A percentile compares a stretch with the other conserved stretches of the same genome.
phyloP scores from a whole-genome alignment of 192 early-diverging fungal species.

The Helicostylum pulchrum region DNA sequence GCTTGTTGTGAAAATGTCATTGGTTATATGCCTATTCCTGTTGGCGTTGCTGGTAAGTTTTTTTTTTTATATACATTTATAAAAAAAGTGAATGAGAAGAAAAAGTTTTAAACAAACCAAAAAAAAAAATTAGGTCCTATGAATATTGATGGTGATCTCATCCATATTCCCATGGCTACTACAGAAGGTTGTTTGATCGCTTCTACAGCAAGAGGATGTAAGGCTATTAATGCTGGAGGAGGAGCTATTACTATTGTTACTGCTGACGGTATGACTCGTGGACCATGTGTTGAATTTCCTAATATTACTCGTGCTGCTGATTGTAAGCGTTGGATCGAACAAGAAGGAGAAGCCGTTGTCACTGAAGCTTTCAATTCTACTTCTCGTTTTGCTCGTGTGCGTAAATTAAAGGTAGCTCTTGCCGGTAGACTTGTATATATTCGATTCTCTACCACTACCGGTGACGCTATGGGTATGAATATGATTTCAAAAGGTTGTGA shows the following conservation, averaged over 20 bases:
- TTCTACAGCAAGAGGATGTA: constrained; percentile 90
- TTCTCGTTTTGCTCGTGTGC: constrained; percentile 83
- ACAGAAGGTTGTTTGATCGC: constrained; percentile 91
- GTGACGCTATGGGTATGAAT: constrained; percentile 99
- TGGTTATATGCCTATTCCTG: constrained; percentile 88
- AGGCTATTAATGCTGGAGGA: constrained; percentile 85
- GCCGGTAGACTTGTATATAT: constrained; percentile 83
- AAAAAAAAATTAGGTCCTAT: constrained; percentile 52
- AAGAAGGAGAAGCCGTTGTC: constrained; percentile 57
- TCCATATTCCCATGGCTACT: constrained; percentile 93
- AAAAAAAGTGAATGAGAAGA: background rate
- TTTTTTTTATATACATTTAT: background rate
- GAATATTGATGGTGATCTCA: constrained; percentile 72
- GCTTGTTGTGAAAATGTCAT: constrained; percentile 96
- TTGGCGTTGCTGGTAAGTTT: constrained; percentile 75
- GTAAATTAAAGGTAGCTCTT: constrained; percentile 74
- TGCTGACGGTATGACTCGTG: constrained; percentile 89
- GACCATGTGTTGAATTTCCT: constrained; percentile 88
- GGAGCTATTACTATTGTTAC: constrained; percentile 79
- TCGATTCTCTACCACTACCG: constrained; percentile 86
- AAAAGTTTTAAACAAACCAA: background rate
- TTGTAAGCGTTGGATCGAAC: constrained; percentile 75
- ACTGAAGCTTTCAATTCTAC: constrained; percentile 84
- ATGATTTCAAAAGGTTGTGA: constrained; percentile 97
- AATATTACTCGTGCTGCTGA: constrained; percentile 57